phyloP scores from a whole-genome alignment of 2,329 filamentous ascomycete genomes.

The Microascus cirrosus region DNA sequence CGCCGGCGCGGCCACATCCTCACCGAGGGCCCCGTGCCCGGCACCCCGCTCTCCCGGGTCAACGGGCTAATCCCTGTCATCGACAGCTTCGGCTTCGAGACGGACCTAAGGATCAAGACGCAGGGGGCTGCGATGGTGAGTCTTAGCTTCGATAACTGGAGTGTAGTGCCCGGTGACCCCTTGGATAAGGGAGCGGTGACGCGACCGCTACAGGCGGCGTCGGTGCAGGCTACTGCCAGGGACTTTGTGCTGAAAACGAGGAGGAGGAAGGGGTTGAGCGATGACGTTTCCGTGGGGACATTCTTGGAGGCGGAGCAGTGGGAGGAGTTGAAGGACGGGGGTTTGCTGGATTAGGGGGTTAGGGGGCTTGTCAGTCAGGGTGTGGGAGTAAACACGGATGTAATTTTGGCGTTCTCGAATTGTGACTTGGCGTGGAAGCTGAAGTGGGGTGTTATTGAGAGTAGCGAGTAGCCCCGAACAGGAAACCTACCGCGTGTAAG shows the following conservation, averaged over 20 bases:
- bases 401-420: background rate
- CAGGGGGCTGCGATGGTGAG: conserved; percentile 85
- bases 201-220: conserved; percentile 76
- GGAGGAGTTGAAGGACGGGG: conserved; percentile 76
- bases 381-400: background rate
- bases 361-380: background rate
- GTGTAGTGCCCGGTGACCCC: conserved; percentile 88
- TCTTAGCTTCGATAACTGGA: conserved; percentile 93
- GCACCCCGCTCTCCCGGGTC: conserved; percentile 87
- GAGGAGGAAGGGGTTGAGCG: conserved; percentile 82
- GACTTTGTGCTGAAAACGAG: conserved; percentile 97
- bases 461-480: no score
- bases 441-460: no score
- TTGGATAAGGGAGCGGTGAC: conserved; percentile 78
- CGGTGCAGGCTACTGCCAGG: conserved; percentile 77
- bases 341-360: conserved; percentile 53
- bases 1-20: conserved; percentile 85
- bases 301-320: conserved; percentile 95
- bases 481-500: no score
- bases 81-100: conserved; percentile 96
- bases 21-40: conserved; percentile 86
- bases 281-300: conserved; percentile 91
- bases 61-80: conserved; percentile 89
- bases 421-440: background rate
- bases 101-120: conserved; percentile 89